Base-by-base conservation (phyloP, 148 eudicot species). In the Amaranthus palmeri region DNA sequence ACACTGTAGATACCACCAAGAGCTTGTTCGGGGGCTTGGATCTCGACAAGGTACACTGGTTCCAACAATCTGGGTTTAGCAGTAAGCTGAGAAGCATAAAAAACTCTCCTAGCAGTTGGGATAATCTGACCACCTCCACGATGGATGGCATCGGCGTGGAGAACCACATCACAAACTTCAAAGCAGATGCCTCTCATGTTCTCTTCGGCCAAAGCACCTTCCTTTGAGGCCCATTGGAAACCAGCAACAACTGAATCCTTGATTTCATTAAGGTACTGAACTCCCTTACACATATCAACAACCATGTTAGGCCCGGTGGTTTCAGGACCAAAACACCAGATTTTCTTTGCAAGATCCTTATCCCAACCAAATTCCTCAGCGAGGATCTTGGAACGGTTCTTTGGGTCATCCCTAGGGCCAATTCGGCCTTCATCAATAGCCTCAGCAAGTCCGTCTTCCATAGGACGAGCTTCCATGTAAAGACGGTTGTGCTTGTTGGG, bases 331-430 rank as follows among this genome's bases (percentile, higher is more conserved):
- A 74, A 65, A 65, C 70, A 65, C 70, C 77, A 65, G 77, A 65
- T 74, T 25, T 65, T 74, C 77, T 74, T 74, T 4, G 77, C 77
- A 46, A 74, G 77, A 74, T 74, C 77, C 71, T 74, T 74, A 64
- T 74, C 77, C 77, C 77, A 74, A 4, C 77, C 77, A 6, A 54
- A 74, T 7, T 65, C 70, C 54, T 74, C 70, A 5, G 77, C 70
- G 10, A 74, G 46, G 77, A 74, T 65, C 56, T 74, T 65, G 40
- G 77, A 74, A 41, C 74, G 64, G 43, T 36, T 48, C 74, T 71
- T 71, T 0, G 74, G 74, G 58, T 71, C 74, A 41, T 71, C 74
- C 46, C 74, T 71, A 40, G 74, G 74, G 54, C 74, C 74, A 8
- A 71, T 71, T 63, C 67, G 14, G 2, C 74, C 74, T 7, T 71